Evolutionary conservation across 2,329 filamentous ascomycete species (phyloP).

Genomic region (Colletotrichum australisinense): DNA sequence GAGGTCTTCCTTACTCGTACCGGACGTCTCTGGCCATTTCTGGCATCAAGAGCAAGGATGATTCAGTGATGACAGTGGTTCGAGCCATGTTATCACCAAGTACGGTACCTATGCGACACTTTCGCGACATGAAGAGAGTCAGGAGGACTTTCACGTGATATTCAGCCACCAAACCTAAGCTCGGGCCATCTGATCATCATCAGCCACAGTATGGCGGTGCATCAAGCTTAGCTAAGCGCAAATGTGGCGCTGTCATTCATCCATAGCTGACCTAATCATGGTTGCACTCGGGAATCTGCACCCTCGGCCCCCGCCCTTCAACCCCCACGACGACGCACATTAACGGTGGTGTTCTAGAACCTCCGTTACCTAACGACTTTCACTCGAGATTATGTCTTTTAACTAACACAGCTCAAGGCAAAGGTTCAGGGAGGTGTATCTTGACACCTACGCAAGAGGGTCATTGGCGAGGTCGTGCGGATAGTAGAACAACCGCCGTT

Average conservation of each 20-base stretch:
- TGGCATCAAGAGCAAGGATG: no score
- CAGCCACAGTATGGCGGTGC: not conserved
- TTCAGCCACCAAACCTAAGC: not conserved
- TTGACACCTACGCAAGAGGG: not conserved
- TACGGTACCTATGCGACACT: not conserved
- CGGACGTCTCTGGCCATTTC: no score
- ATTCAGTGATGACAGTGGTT: no score
- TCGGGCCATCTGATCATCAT: not conserved
- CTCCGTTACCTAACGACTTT: not conserved
- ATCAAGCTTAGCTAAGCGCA: not conserved
- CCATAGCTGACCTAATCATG: not conserved
- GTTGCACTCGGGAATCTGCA: not conserved
- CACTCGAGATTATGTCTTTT: not conserved
- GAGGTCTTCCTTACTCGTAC: no score
- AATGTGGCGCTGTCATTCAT: accelerated
- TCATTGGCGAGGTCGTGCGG: not conserved
- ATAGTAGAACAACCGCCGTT: not conserved
- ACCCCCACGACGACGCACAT: not conserved
- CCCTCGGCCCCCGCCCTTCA: not conserved
- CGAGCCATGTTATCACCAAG: not conserved
- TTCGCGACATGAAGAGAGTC: not conserved
- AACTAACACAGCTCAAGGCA: not conserved
- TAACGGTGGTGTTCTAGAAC: not conserved
- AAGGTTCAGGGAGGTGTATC: not conserved
- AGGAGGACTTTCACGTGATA: not conserved